phyloP scores from a whole-genome alignment of 345 rosid genomes.

The Euphorbia peplus region DNA sequence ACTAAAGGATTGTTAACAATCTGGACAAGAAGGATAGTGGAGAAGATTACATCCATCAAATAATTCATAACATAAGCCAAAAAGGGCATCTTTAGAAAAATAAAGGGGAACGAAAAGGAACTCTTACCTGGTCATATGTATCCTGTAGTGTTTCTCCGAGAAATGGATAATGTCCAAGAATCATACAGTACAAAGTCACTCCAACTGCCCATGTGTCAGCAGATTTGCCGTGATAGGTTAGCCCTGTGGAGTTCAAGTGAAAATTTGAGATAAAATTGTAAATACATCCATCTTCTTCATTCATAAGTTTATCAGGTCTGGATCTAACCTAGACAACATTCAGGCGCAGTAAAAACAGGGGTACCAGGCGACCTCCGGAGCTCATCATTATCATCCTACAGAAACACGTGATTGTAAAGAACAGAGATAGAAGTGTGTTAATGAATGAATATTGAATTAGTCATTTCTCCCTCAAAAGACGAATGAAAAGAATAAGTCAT shows the following conservation, averaged over 20 bases:
- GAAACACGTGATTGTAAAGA: conserved; percentile 4
- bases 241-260: conserved; percentile 47
- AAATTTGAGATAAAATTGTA: conserved; percentile 11
- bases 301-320: conserved; percentile 1
- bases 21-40: conserved; percentile 32
- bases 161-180: conserved; percentile 82
- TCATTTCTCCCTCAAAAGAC: background rate
- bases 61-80: background rate
- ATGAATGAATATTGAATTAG: background rate
- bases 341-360: conserved; percentile 99
- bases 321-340: conserved; percentile 82
- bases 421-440: background rate
- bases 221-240: conserved; percentile 78
- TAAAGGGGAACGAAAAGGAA: background rate
- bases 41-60: background rate
- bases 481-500: background rate
- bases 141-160: conserved; percentile 95
- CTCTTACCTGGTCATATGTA: conserved; percentile 83
- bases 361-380: conserved; percentile 99
- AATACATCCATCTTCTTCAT: conserved; percentile 8
- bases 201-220: conserved; percentile 99
- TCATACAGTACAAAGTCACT: conserved; percentile 85
- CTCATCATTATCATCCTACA: conserved; percentile 88
- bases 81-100: background rate
- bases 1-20: conserved; percentile 69